Conservation (phyloP, 306 rosid species). For the Crataegus laevigata region DNA sequence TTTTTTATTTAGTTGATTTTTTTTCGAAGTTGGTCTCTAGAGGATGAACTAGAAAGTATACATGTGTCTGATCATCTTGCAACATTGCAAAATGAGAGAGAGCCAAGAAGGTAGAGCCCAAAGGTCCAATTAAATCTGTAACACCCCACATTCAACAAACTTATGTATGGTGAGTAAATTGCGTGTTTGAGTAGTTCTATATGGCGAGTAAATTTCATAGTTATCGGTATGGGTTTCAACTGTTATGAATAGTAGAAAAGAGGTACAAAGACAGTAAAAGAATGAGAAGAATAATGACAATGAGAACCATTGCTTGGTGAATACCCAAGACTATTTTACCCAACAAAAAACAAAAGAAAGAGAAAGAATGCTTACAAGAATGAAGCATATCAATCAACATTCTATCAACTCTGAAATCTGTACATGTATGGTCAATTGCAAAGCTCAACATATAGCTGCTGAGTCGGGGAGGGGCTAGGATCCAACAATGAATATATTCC, state of each 20-base stretch:
- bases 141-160: no score
- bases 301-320: background rate
- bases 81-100: no score
- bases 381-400: slow-evolving; percentile 18
- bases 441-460: slow-evolving; percentile 42
- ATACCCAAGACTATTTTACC: background rate
- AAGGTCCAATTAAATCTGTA: no score
- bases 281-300: background rate
- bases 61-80: no score
- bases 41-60: no score
- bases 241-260: background rate
- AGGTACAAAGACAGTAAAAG: background rate
- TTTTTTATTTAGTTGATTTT: no score
- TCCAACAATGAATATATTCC: slow-evolving; percentile 18
- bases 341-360: background rate
- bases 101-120: no score
- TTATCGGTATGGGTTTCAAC: background rate
- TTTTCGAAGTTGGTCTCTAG: no score
- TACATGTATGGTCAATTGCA: slow-evolving; percentile 33
- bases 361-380: slow-evolving; percentile 7
- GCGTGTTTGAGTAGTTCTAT: no score
- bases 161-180: no score
- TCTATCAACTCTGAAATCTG: slow-evolving; percentile 1
- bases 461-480: slow-evolving; percentile 21
- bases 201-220: no score